Evolutionary conservation across 305 asterid genomes (phyloP).

Genomic region (Fraxinus platypoda): DNA sequence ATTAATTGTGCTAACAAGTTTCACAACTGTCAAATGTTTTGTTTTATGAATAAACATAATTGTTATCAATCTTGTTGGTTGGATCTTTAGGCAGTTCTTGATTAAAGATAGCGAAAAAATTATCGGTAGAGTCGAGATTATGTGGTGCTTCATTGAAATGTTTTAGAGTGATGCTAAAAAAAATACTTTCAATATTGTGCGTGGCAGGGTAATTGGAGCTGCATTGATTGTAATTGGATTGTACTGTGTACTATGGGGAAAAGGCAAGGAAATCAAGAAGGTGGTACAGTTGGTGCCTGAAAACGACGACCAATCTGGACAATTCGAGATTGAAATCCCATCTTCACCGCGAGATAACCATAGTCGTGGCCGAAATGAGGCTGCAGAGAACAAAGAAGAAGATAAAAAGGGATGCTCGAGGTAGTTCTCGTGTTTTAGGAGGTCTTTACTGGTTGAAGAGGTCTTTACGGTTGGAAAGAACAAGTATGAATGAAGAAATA

Average conservation of each 20-base stretch:
- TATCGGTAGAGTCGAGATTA: not conserved
- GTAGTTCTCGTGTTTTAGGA: conserved; percentile 34
- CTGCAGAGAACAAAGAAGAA: conserved; percentile 15
- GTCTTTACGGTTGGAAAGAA: not conserved
- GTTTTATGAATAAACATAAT: not conserved
- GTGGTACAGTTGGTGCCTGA: conserved; percentile 34
- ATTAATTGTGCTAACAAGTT: too few species aligned
- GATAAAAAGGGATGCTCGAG: conserved; percentile 24
- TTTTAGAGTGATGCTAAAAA: not conserved
- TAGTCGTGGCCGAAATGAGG: conserved; percentile 10
- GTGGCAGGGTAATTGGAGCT: conserved; percentile 57
- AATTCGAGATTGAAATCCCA: conserved; percentile 14
- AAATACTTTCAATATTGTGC: not conserved
- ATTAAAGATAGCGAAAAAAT: not conserved
- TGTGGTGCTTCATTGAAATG: not conserved
- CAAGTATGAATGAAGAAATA: not conserved
- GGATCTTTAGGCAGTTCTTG: too few species aligned
- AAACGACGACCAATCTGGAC: conserved; percentile 2
- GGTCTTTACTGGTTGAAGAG: conserved; percentile 26
- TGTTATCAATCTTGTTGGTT: too few species aligned
- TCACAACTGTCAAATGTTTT: not conserved
- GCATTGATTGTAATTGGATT: conserved; percentile 50
- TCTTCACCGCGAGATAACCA: not conserved
- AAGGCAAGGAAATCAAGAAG: conserved; percentile 52
- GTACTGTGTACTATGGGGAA: conserved; percentile 68